phyloP scores from a whole-genome alignment of 139 green algal genomes.

The Nannochloris sp. region DNA sequence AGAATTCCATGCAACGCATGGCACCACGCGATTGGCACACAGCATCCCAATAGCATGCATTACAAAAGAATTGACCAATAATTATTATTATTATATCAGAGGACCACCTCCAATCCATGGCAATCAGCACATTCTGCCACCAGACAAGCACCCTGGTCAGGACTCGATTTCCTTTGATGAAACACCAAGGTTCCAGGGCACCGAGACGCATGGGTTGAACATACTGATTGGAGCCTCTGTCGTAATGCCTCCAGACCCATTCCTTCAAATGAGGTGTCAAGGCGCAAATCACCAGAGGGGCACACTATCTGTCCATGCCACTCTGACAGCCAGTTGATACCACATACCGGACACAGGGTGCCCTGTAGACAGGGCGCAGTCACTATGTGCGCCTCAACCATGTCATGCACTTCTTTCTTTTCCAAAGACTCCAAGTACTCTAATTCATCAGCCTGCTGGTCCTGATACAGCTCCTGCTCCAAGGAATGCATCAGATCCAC shows the following conservation, averaged over 20 bases:
- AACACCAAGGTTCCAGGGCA: background rate
- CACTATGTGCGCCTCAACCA: background rate
- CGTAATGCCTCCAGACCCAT: slow-evolving; percentile 13
- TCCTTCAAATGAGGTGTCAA: slow-evolving; percentile 25
- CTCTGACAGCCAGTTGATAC: slow-evolving; percentile 8
- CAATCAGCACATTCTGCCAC: background rate
- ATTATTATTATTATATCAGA: background rate
- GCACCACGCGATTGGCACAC: no score
- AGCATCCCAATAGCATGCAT: background rate
- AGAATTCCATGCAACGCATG: no score
- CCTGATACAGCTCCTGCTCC: slow-evolving; percentile 1
- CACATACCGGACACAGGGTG: slow-evolving; percentile 25
- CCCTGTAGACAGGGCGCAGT: slow-evolving; percentile 20
- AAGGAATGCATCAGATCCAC: slow-evolving; percentile 11
- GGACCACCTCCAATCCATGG: background rate
- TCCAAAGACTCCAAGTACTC: slow-evolving; percentile 13
- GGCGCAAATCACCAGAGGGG: slow-evolving; percentile 20
- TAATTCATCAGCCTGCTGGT: slow-evolving; percentile 4
- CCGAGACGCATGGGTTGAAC: background rate
- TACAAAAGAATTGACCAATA: background rate
- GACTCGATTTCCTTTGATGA: background rate
- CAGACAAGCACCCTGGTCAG: background rate
- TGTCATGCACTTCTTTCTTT: slow-evolving; percentile 8
- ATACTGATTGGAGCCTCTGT: slow-evolving; percentile 4
- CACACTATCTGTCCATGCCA: slow-evolving; percentile 21